Percentiles rank a stretch among this genome's conserved stretches.
Evolutionary conservation across 352 stramenopile species (phyloP).

Genomic region (Phytophthora capsici): DNA sequence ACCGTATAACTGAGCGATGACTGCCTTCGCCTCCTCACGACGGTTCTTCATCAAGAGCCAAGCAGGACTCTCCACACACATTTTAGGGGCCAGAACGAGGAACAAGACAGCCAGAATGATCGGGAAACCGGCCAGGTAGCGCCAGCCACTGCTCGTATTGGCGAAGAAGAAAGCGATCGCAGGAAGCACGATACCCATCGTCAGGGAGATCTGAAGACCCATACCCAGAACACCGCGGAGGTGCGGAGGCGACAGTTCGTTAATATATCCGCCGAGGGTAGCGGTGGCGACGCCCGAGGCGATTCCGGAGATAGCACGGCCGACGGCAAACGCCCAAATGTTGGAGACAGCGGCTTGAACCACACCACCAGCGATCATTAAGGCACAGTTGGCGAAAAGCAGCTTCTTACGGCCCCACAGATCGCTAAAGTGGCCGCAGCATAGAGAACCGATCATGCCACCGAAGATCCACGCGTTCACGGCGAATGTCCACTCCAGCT

Average conservation of each 20-base stretch:
- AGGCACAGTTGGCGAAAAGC: conserved; percentile 30
- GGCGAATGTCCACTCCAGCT: conserved; percentile 28
- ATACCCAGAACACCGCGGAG: conserved; percentile 26
- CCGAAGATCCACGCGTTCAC: conserved; percentile 33
- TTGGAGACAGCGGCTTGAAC: conserved; percentile 36
- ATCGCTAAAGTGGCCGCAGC: conserved; percentile 24
- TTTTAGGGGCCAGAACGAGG: conserved; percentile 41
- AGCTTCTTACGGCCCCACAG: conserved; percentile 28
- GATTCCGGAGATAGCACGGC: conserved; percentile 25
- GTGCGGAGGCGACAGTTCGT: conserved; percentile 43
- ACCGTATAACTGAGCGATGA: conserved; percentile 39
- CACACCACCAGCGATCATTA: conserved; percentile 46
- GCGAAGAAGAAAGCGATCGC: conserved; percentile 64
- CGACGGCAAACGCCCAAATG: conserved; percentile 38
- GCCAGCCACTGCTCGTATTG: conserved; percentile 55
- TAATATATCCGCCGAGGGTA: conserved; percentile 48
- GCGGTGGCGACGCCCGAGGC: conserved; percentile 37
- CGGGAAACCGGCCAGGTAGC: conserved; percentile 37
- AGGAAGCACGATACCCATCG: conserved; percentile 51
- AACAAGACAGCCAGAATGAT: conserved; percentile 52
- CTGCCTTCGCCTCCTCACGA: conserved; percentile 28
- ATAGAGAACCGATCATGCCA: conserved; percentile 26
- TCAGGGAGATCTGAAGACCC: conserved; percentile 54
- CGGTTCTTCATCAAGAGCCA: conserved; percentile 32
- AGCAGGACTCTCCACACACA: conserved; percentile 51